phyloP scores from a whole-genome alignment of 805 yeast species.

The Schwanniomyces pseudopolymorphus region DNA sequence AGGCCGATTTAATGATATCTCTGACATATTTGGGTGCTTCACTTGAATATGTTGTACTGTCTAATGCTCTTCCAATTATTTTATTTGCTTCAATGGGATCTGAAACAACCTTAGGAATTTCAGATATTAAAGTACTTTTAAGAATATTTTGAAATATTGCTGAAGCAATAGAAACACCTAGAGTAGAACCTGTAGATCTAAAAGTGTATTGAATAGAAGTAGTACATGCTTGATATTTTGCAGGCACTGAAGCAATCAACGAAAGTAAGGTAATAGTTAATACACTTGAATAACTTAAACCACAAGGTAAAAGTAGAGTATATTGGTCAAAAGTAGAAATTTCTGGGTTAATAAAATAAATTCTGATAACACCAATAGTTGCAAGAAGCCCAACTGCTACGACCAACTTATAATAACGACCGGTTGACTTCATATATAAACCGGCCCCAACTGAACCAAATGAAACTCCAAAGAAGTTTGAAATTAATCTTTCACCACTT shows the following conservation, averaged over 20 bases:
- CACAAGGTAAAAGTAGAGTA: conserved; percentile 48
- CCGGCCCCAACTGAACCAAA: conserved; percentile 69
- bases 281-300: conserved; percentile 64
- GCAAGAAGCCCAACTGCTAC: conserved; percentile 42
- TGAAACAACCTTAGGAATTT: conserved; percentile 16
- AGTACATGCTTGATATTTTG: conserved; percentile 73
- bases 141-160: conserved; percentile 61
- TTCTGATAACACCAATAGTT: conserved; percentile 45
- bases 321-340: conserved; percentile 19
- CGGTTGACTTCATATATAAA: conserved; percentile 62
- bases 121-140: conserved; percentile 15
- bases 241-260: conserved; percentile 72
- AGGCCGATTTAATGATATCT: conserved; percentile 48
- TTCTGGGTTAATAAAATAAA: conserved; percentile 23
- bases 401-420: conserved; percentile 55
- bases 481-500: conserved; percentile 57
- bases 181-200: conserved; percentile 82
- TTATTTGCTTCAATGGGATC: conserved; percentile 37
- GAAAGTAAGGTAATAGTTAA: conserved; percentile 73
- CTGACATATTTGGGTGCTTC: conserved; percentile 55
- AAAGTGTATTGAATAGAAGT: conserved; percentile 90
- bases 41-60: conserved; percentile 53
- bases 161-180: conserved; percentile 72
- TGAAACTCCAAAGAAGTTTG: conserved; percentile 70
- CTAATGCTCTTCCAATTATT: conserved; percentile 53